Percentiles rank a stretch among this genome's conserved stretches.
Conservation (phyloP, 1,284 basidiomycete species). For the Ceraceosorus guamensis region DNA sequence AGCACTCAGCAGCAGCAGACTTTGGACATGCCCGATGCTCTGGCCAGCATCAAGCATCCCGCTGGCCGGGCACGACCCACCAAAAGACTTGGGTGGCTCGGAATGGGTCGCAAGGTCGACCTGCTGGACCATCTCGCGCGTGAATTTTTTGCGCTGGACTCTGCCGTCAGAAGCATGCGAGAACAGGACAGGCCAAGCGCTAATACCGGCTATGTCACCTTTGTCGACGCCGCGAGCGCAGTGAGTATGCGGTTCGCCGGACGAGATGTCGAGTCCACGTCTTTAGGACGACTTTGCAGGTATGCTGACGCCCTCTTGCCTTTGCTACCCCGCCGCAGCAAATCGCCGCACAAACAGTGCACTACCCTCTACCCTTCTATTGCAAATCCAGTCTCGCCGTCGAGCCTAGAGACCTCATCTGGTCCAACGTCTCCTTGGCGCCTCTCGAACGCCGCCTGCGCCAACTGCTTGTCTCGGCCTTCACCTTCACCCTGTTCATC, state of each 20-base stretch:
- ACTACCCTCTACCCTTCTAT: slow-evolving; percentile 50
- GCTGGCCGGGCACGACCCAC: too few relatives aligned
- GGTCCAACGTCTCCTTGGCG: slow-evolving; percentile 72
- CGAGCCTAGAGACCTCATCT: slow-evolving; percentile 91
- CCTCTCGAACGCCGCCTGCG: slow-evolving; percentile 44
- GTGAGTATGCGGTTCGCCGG: slow-evolving; percentile 1
- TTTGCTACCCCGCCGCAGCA: slow-evolving; percentile 51
- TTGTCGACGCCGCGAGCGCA: slow-evolving; percentile 76
- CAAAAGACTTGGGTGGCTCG: too few relatives aligned
- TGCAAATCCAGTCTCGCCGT: slow-evolving; percentile 57
- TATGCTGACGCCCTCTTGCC: too few relatives aligned
- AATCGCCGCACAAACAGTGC: slow-evolving; percentile 79
- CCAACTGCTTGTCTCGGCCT: slow-evolving; percentile 50
- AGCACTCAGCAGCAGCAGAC: neutral
- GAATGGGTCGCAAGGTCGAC: too few relatives aligned
- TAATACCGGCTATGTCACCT: slow-evolving; percentile 91
- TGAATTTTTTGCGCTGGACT: slow-evolving; percentile 31
- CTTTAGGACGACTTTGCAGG: too few relatives aligned
- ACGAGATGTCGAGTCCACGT: too few relatives aligned
- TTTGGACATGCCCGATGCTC: too few relatives aligned
- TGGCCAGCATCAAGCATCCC: too few relatives aligned
- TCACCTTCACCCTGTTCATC: slow-evolving; percentile 60
- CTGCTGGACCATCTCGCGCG: slow-evolving; percentile 33
- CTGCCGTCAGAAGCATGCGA: slow-evolving; percentile 53
- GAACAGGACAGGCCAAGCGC: slow-evolving; percentile 65